Conservation (phyloP, 169 alveolate species). For the Babesia microti region DNA sequence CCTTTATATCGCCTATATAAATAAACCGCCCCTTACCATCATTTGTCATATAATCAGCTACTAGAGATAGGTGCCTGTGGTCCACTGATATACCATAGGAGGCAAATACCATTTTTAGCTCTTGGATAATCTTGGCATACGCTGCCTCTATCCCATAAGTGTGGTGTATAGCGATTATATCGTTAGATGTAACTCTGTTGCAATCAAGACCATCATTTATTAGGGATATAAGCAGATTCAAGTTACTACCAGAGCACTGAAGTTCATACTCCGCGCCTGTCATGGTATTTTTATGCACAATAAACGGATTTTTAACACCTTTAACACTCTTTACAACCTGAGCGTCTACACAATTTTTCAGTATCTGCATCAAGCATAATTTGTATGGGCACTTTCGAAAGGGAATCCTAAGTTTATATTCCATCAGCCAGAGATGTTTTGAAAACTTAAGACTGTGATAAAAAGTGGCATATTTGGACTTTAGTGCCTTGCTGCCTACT, state of each 20-base stretch:
- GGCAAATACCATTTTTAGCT: constrained; percentile 85
- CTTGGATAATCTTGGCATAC: constrained; percentile 84
- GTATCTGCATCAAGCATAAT: too few species aligned
- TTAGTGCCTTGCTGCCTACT: too few species aligned
- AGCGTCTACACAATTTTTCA: too few species aligned
- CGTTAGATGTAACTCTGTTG: constrained; percentile 82
- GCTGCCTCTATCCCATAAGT: constrained; percentile 98
- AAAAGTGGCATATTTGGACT: too few species aligned
- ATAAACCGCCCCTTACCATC: constrained; percentile 62
- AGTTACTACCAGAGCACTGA: constrained; percentile 72
- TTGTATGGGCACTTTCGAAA: too few species aligned
- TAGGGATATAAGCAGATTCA: constrained; percentile 58
- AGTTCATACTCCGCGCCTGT: constrained; percentile 54
- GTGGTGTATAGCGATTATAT: constrained; percentile 78
- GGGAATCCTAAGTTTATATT: too few species aligned
- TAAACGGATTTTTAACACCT: constrained; percentile 46
- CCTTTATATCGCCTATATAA: constrained; percentile 18
- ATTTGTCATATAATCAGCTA: constrained; percentile 94
- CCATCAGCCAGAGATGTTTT: too few species aligned
- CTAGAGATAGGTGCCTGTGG: constrained; percentile 87
- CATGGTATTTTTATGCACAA: constrained; percentile 36
- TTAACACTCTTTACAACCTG: too few species aligned
- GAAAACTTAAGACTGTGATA: too few species aligned
- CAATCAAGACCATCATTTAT: constrained; percentile 69
- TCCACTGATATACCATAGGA: constrained; percentile 93